These are phyloP conservation scores for Phytophthora fragariae DNA, from an alignment of 352 stramenopile genomes.

Conservation along the genomic window DNA sequence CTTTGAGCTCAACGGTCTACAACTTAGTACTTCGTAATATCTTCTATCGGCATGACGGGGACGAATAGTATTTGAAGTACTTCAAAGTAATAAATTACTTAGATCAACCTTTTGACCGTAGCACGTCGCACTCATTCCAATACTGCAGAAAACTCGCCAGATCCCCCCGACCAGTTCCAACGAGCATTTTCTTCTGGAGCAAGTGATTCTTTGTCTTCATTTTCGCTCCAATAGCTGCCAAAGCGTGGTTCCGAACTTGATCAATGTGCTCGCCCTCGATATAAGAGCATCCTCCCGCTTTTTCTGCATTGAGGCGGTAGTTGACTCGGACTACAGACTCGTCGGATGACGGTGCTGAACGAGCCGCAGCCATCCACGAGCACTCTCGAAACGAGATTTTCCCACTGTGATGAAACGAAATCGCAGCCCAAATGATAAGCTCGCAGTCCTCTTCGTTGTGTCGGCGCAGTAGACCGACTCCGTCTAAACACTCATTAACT, in stretches of 20 bases:
- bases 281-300: slow-evolving; percentile 29
- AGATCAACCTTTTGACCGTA: too few relatives aligned
- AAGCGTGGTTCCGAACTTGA: slow-evolving; percentile 38
- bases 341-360: slow-evolving; percentile 20
- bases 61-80: too few relatives aligned
- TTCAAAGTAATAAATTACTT: too few relatives aligned
- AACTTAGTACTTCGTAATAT: too few relatives aligned
- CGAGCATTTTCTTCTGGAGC: slow-evolving; percentile 38
- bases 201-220: slow-evolving; percentile 38
- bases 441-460: slow-evolving; percentile 36
- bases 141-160: slow-evolving; percentile 36
- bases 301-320: slow-evolving; percentile 33
- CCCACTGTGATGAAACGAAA: slow-evolving; percentile 40
- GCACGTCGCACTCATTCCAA: not conserved
- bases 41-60: too few relatives aligned
- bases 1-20: too few relatives aligned
- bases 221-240: slow-evolving; percentile 34
- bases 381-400: slow-evolving; percentile 39
- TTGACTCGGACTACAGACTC: slow-evolving; percentile 35
- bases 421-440: slow-evolving; percentile 35
- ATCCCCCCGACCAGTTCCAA: slow-evolving; percentile 27
- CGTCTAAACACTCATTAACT: slow-evolving; percentile 34
- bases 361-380: slow-evolving; percentile 35
- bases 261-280: slow-evolving; percentile 42
- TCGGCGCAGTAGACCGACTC: slow-evolving; percentile 25